Evolutionary conservation across 1,284 basidiomycete species (phyloP).

Genomic region (Apiotrichum siamense): DNA sequence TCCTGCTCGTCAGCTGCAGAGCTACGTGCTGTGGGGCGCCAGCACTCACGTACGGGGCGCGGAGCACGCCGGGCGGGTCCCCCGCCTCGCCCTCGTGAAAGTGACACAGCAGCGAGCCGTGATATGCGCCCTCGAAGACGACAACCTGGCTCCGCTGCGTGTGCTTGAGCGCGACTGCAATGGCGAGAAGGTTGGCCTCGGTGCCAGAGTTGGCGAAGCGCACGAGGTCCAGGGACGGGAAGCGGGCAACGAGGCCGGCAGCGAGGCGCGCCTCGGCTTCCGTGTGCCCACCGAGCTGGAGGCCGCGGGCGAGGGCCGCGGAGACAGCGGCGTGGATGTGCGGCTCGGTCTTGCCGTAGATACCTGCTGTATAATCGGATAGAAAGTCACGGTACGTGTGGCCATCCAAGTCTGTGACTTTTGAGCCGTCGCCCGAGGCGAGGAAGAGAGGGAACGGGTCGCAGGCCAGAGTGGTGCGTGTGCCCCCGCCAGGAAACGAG

Average conservation of each 20-base stretch:
- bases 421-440: conserved; percentile 9
- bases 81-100: conserved; percentile 9
- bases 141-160: conserved; percentile 24
- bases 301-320: conserved; percentile 15
- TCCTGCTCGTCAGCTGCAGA: conserved; percentile 10
- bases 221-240: conserved; percentile 27
- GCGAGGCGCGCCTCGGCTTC: conserved; percentile 21
- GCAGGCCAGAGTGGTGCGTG: conserved; percentile 24
- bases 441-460: conserved; percentile 26
- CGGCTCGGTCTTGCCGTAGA: conserved; percentile 28
- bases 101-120: conserved; percentile 26
- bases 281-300: conserved; percentile 27
- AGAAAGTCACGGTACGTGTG: conserved; percentile 25
- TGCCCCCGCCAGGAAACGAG: conserved; percentile 22
- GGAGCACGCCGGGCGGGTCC: conserved; percentile 8
- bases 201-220: conserved; percentile 48
- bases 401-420: conserved; percentile 22
- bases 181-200: conserved; percentile 49
- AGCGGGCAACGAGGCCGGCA: conserved; percentile 15
- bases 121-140: conserved; percentile 28
- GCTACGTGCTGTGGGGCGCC: too few relatives aligned
- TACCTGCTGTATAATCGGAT: conserved; percentile 27
- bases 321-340: conserved; percentile 19
- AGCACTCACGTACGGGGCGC: conserved; percentile 15
- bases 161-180: conserved; percentile 50